Percentiles rank a stretch among this genome's conserved stretches.
Conservation (phyloP, 139 green algal species). For the Tetradesmus lagerheimii region DNA sequence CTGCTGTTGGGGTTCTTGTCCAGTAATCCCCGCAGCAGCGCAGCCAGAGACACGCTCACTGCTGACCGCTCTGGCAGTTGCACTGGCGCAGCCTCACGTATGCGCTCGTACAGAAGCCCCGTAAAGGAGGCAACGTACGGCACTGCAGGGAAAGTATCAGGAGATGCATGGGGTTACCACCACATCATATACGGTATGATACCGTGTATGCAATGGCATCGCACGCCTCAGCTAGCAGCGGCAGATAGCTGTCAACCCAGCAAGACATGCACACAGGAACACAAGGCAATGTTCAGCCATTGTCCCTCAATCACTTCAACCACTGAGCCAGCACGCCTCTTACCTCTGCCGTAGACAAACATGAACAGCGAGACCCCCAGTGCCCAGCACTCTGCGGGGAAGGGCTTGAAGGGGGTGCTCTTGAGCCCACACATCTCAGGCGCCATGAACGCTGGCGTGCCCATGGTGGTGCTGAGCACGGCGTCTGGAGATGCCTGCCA, state of each 20-base stretch:
- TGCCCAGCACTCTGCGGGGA: conserved; percentile 83
- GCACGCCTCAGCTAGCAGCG: too few species aligned
- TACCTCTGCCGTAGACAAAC: conserved; percentile 77
- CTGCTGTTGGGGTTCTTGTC: conserved; percentile 78
- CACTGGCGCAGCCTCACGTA: conserved; percentile 15
- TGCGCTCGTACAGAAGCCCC: conserved; percentile 24
- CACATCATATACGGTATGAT: too few species aligned
- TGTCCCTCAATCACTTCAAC: too few species aligned
- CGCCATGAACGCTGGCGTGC: conserved; percentile 66
- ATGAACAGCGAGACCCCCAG: conserved; percentile 85
- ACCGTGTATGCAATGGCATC: too few species aligned
- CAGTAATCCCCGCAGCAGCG: conserved; percentile 80
- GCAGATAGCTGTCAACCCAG: not conserved
- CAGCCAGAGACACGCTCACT: not conserved
- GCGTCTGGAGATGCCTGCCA: not conserved
- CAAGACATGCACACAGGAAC: too few species aligned
- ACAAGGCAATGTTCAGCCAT: too few species aligned
- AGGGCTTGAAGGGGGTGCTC: conserved; percentile 50
- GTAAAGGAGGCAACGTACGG: not conserved
- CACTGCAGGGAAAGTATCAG: not conserved
- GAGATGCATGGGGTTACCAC: too few species aligned
- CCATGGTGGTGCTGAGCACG: conserved; percentile 37
- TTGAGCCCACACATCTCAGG: conserved; percentile 59
- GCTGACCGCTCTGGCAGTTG: conserved; percentile 5
- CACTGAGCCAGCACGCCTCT: not conserved